Percentiles rank a stretch among this genome's conserved stretches.
phyloP scores from a whole-genome alignment of 164 flowering plant species.

The Nymphaea colorata region DNA sequence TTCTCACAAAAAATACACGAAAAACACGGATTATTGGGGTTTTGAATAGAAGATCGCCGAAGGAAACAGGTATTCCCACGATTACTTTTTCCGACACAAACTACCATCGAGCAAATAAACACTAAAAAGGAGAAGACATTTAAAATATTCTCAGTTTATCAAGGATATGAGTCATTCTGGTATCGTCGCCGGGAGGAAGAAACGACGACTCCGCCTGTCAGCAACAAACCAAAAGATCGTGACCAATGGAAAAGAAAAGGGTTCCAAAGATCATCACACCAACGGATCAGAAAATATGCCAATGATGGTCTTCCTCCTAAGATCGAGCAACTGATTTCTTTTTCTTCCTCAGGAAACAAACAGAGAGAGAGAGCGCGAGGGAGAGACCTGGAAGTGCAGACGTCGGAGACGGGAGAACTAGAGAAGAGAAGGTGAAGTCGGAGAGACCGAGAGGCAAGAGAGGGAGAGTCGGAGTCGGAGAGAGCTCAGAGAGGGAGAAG shows the following conservation, averaged over 20 bases:
- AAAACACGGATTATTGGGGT: background rate
- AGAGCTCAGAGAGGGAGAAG: no score
- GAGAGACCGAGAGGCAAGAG: no score
- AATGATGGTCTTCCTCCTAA: no score
- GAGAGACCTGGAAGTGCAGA: background rate
- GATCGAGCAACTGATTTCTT: no score
- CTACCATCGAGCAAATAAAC: background rate
- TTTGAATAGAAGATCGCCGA: no score
- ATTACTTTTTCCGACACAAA: background rate
- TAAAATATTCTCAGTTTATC: background rate
- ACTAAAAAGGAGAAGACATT: background rate
- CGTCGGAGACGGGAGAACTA: no score
- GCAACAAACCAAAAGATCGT: background rate
- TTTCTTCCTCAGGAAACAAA: background rate
- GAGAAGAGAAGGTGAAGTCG: no score
- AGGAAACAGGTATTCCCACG: no score
- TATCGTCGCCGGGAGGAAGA: background rate
- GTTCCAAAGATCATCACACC: background rate
- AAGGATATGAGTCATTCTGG: conserved; percentile 19
- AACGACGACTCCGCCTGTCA: background rate
- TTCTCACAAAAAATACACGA: background rate
- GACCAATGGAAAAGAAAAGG: background rate
- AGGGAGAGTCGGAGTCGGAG: no score
- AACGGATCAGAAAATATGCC: no score
- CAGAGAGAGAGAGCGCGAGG: background rate